These are phyloP conservation scores for Candida neerlandica DNA, from an alignment of 1,139 yeast genomes.

Conservation along the genomic window DNA sequence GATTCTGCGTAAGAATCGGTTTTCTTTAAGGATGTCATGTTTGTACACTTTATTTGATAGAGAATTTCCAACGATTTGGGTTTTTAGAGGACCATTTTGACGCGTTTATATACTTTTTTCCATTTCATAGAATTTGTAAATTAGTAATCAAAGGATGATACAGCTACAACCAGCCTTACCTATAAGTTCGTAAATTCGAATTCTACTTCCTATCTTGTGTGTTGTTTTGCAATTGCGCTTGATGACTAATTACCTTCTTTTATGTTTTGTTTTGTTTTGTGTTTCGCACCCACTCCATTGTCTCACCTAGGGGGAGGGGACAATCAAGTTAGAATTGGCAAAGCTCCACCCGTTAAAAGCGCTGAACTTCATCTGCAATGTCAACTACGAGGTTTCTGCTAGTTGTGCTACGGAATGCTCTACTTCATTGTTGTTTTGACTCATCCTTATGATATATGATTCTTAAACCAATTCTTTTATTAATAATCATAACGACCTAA, in stretches of 20 bases:
- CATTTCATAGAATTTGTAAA: not conserved
- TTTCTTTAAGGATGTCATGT: conserved; percentile 14
- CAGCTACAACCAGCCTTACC: no score
- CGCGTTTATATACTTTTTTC: not conserved
- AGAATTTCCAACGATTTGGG: not conserved
- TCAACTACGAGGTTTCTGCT: no score
- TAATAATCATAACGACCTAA: not conserved
- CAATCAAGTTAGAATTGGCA: not conserved
- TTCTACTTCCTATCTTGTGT: no score
- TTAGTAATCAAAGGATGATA: not conserved
- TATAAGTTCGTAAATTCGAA: no score
- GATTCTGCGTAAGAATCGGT: conserved; percentile 14
- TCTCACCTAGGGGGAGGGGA: no score
- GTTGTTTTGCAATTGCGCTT: no score
- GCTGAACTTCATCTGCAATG: not conserved
- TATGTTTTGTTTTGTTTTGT: no score
- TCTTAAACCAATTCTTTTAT: not conserved
- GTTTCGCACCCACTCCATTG: no score
- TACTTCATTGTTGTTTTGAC: no score
- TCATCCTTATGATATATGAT: not conserved
- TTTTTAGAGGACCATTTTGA: not conserved
- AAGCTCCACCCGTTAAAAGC: not conserved
- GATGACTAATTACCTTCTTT: no score
- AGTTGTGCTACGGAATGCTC: no score
- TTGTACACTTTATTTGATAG: not conserved